Base-by-base conservation (phyloP, 192 early-diverging fungal species). In the Coemansia sp. region DNA sequence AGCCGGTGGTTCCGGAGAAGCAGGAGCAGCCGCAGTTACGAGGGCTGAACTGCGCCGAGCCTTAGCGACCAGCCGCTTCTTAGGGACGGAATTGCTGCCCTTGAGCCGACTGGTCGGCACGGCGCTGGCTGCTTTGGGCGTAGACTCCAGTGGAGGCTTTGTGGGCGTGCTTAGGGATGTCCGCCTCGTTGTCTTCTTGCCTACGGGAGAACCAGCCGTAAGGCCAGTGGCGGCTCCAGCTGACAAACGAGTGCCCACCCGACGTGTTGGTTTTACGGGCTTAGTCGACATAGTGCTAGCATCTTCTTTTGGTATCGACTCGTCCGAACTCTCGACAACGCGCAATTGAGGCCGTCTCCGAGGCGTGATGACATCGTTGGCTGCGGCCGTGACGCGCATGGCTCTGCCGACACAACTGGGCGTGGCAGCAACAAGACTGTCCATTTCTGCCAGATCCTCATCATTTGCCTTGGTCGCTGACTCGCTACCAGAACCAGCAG, bases 261-360 rank as follows among this genome's bases (percentile, higher is more conserved):
- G 52, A 31, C 52, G 52, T 22, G 51, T 34, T 31, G 65, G 4
- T 18, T n/a, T 49, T 16, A 29, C 9, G 8, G 15, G 18, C n/a
- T 66, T 51, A 15, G 44, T 34, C n/a, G 49, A n/a, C 6, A 8
- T 31, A 20, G 31, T 27, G 3, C 31, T 34, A 36, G 40, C 46
- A 33, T 41, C 63, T 27, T 34, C 43, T 10, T 31, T 55, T 29
- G 27, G 27, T 29, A 20, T 40, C 29, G 61, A 71, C 33, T 80
- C 79, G 40, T 73, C 74, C 3, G 79, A 80, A 49, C 70, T 80
- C 38, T 76, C 79, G 1, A 76, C 18, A n/a, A 70, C 29, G 7
- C 66, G 52, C 24, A 31, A 10, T 16, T 55, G 52, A 4, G 24
- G 15, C 27, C 52, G 27, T 18, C 41, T 70, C 22, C 29, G 4